phyloP scores from a whole-genome alignment of 345 rosid genomes.

The Lepidium aucheri region DNA sequence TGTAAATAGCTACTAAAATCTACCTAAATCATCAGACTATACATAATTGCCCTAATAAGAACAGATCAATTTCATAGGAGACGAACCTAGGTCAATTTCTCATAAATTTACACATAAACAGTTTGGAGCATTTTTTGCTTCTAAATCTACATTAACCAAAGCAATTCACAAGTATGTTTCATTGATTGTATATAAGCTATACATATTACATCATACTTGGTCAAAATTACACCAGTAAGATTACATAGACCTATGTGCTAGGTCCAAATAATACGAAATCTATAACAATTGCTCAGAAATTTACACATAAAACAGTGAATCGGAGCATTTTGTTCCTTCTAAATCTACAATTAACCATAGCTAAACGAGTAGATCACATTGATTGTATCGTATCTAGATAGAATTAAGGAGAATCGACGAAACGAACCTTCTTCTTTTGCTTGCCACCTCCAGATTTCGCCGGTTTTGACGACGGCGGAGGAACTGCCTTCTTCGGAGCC shows the following conservation, averaged over 20 bases:
- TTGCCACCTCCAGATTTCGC: conserved; percentile 53
- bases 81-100: background rate
- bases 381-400: background rate
- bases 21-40: background rate
- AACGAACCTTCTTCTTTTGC: conserved; percentile 42
- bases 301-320: background rate
- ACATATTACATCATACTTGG: no score
- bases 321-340: background rate
- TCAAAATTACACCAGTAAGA: no score
- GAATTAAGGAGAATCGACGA: background rate
- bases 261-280: no score
- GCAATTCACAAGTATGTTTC: background rate
- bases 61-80: background rate
- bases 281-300: background rate
- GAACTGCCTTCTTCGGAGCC: conserved; percentile 57
- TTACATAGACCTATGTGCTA: no score
- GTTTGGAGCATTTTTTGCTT: background rate
- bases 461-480: conserved; percentile 48
- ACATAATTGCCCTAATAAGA: background rate
- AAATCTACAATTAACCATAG: background rate
- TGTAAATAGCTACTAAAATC: background rate
- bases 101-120: background rate
- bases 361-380: background rate
- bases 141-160: background rate
- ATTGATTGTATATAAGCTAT: background rate